Evolutionary conservation across 768 basidiomycete species (phyloP).

Genomic region (Tephrocybe sp.): DNA sequence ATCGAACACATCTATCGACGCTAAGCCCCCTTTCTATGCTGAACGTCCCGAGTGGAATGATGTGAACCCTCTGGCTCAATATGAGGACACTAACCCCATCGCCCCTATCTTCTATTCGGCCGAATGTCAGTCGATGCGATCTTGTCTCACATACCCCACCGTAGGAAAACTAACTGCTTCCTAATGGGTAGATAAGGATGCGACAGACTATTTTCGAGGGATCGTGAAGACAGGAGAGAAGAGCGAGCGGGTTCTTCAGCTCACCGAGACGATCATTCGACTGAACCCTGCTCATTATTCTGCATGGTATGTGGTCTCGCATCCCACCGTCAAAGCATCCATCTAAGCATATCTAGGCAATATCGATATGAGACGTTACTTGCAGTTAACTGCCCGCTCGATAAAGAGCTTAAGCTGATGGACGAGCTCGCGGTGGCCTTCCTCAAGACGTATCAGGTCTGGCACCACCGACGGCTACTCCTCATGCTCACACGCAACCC

Average conservation of each 20-base stretch:
- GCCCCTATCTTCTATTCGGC: conserved; percentile 90
- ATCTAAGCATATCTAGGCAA: conserved; percentile 57
- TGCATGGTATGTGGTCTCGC: conserved; percentile 67
- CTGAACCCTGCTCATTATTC: conserved; percentile 97
- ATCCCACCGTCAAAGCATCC: not conserved
- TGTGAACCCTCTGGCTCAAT: conserved; percentile 75
- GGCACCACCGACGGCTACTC: conserved; percentile 87
- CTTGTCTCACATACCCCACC: conserved; percentile 1
- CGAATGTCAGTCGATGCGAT: conserved; percentile 70
- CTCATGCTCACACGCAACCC: conserved; percentile 54
- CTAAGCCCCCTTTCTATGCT: conserved; percentile 41
- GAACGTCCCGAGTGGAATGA: conserved; percentile 78
- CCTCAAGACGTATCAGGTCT: conserved; percentile 97
- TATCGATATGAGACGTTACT: conserved; percentile 89
- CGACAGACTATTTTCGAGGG: conserved; percentile 89
- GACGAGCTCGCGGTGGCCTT: conserved; percentile 80
- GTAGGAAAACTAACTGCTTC: not conserved
- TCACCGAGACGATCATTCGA: conserved; percentile 87
- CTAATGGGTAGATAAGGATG: conserved; percentile 72
- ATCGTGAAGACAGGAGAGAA: conserved; percentile 76
- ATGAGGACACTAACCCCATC: conserved; percentile 73
- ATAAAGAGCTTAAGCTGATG: conserved; percentile 80
- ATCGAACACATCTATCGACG: conserved; percentile 5
- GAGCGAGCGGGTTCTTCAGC: conserved; percentile 74
- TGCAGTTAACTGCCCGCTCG: conserved; percentile 60